Evolutionary conservation across 2,329 filamentous ascomycete genomes (phyloP).

Genomic region (Calonectria pseudoturangicola): DNA sequence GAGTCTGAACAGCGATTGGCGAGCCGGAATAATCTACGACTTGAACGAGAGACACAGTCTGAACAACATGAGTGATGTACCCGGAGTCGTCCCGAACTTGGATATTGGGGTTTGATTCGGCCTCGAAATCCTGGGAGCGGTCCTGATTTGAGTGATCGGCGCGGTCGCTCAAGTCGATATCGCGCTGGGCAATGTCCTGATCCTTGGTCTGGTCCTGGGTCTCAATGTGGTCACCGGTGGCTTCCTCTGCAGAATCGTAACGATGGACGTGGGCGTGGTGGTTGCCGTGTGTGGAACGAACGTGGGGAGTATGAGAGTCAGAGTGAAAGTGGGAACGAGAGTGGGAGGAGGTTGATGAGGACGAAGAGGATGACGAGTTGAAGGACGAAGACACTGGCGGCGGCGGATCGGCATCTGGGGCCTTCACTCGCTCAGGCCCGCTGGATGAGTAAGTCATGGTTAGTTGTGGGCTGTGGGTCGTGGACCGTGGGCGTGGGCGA

Average conservation of each 20-base stretch:
- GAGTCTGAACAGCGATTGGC: conserved; percentile 66
- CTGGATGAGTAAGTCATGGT: conserved; percentile 60
- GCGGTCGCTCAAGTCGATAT: conserved; percentile 46
- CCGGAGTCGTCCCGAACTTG: conserved; percentile 45
- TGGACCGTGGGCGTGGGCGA: conserved; percentile 54
- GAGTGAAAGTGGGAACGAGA: conserved; percentile 55
- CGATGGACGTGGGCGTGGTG: conserved; percentile 48
- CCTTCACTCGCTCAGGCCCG: conserved; percentile 63
- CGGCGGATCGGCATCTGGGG: conserved; percentile 54
- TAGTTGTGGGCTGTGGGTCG: conserved; percentile 50
- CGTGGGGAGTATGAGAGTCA: conserved; percentile 41
- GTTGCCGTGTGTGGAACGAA: conserved; percentile 44
- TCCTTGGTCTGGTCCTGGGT: conserved; percentile 38
- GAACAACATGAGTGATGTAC: conserved; percentile 68
- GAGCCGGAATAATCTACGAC: conserved; percentile 69
- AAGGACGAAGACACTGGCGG: conserved; percentile 41
- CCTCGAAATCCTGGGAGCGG: conserved; percentile 52
- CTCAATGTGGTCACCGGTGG: conserved; percentile 41
- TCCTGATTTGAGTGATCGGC: conserved; percentile 50
- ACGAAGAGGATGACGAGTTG: conserved; percentile 41
- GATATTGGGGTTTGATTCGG: conserved; percentile 44
- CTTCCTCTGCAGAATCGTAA: conserved; percentile 35
- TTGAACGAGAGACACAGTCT: conserved; percentile 74
- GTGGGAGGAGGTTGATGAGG: conserved; percentile 48
- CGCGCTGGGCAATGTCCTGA: conserved; percentile 51